Conservation (phyloP, 1,284 basidiomycete genomes). For the Trichosporon ovoides region DNA sequence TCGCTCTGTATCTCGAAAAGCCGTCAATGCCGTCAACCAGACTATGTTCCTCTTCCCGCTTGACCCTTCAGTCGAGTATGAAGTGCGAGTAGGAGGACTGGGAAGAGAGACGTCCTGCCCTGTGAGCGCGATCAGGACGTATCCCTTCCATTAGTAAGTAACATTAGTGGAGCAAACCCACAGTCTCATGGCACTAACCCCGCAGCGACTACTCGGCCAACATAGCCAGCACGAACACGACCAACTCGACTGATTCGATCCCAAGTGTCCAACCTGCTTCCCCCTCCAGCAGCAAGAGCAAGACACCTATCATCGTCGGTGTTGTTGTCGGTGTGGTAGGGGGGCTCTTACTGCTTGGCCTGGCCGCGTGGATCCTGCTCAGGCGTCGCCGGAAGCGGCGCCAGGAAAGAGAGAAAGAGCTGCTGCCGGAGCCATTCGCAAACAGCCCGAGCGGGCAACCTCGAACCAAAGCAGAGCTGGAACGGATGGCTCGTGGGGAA, state of each 20-base stretch:
- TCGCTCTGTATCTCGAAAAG: background rate
- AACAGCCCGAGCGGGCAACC: too few relatives aligned
- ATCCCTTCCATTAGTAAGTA: background rate
- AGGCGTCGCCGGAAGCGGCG: background rate
- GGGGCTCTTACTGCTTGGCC: background rate
- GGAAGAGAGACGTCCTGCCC: background rate
- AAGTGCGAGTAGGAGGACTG: background rate
- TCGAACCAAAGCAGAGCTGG: too few relatives aligned
- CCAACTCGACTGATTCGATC: background rate
- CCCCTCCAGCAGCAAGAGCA: background rate
- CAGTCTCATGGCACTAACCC: too few relatives aligned
- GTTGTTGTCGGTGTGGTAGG: background rate
- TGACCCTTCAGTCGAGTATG: background rate
- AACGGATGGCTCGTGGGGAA: background rate
- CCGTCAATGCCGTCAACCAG: background rate
- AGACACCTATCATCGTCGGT: background rate
- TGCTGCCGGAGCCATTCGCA: background rate
- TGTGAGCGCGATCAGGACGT: background rate
- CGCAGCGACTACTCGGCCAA: too few relatives aligned
- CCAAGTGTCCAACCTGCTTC: too few relatives aligned
- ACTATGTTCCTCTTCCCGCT: background rate
- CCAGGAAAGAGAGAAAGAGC: background rate
- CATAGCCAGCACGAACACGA: background rate
- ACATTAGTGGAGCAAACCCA: too few relatives aligned
- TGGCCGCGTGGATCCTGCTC: background rate